Base-by-base conservation (phyloP, 2,329 filamentous ascomycete genomes). In the Clarireedia hainanense region DNA sequence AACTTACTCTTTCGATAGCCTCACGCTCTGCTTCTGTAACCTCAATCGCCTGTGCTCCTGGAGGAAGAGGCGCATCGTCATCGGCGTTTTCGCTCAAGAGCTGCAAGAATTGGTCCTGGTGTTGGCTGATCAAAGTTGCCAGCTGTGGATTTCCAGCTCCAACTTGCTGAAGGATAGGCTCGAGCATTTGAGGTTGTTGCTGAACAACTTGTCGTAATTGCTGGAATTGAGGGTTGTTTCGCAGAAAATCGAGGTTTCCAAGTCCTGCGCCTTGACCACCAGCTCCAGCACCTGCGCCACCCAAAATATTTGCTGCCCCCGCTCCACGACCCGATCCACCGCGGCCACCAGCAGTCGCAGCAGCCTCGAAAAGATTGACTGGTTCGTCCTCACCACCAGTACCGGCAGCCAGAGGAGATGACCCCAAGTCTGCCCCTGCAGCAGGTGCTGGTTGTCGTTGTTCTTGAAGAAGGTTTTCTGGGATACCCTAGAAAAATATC, bases 1-100 rank as follows among this genome's bases (percentile, higher is more conserved):
- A 47, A 76, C 82, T 73, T 81, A 94, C 89, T 71, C 94, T 83
- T 76, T 99, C 94, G 65, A 99, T 99, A 24, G 94, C 94, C 71
- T 96, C 92, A 58, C 91, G 85, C 77, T 99, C 94, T 71, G 97
- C 94, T 70, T 95, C 89, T 0, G 94, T 97, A 37, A 99, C 92
- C 51, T 84, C 83, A 64, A 99, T 95, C 47, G 88, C 83, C 72
- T 95, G 89, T 9, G 90, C 88, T 60, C 91, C 94, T 15, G 91
- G 91, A 27, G 91, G 92, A 56, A 96, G 75, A 53, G 87, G 85
- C 17, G 85, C 88, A 66, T 95, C 91, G 50, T 91, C 86, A 61
- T 92, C 90, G 49, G 80, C 84, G 66, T 92, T 90, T 73, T 99
- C 94, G 48, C 91, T 88, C 56, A 99, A 78, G 51, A 99, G 76